Base-by-base conservation (phyloP, 2,329 filamentous ascomycete species). In the Penicillium sp. region DNA sequence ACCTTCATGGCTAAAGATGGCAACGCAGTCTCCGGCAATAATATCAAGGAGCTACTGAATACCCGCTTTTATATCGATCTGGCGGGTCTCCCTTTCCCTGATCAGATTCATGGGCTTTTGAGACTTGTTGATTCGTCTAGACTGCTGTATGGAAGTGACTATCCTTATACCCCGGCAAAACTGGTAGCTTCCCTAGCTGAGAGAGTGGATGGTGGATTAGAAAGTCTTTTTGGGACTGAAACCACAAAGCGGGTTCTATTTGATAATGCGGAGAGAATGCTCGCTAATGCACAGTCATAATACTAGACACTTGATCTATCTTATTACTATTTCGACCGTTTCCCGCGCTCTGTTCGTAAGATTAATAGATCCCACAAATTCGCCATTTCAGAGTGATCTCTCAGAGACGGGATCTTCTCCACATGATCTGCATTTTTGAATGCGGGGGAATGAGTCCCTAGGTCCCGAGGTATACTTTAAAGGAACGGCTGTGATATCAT, bases 141-240 rank as follows among this genome's bases (percentile, higher is more conserved):
- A 42, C 49, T 83, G 31, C 44, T 82, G 51, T 83, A 81, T 68
- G 80, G 81, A 4, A 80, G 72, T 51, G 79, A 83, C 58, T 83
- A 74, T 52, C 79, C 79, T 0, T 82, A 76, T 52, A 82, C 79
- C 0, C 70, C 71, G 5, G 70, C 66, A 2, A 53, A 56, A 12
- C 15, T 58, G 16, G 59, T 53, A 9, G 9, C 46, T 26, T 34
- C 68, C 64, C 66, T 80, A 58, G 66, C 70, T 31, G 63, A 64
- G 7, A 64, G 67, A 54, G 72, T 80, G 74, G 74, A 75, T 46
- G 61, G 66, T 29, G 77, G 74, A 1, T 29, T 65, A 46, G 6
- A 29, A 13, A 24, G 12, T 6, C 10, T 46, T 6, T 58, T 62
- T 49, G 54, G 54, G 10, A 12, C 18, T 4, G 47, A 53, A 13